Evolutionary conservation across 139 green algal species (phyloP).

Genomic region (Yamagishiella unicocca): DNA sequence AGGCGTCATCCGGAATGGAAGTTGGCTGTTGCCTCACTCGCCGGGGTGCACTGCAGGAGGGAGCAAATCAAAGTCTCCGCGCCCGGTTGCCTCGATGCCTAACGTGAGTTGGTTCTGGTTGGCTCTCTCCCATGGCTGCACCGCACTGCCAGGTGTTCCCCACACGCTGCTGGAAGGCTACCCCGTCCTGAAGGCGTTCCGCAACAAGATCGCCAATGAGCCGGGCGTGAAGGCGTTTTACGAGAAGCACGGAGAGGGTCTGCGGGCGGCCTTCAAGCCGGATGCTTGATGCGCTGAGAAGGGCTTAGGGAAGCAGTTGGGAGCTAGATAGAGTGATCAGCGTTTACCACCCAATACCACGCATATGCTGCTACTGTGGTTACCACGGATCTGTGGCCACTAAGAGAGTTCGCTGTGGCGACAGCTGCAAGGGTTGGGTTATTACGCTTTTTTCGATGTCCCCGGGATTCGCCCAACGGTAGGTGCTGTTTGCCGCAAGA

Average conservation of each 20-base stretch:
- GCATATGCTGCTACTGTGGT: no score
- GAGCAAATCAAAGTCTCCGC: neutral
- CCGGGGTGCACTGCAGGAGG: no score
- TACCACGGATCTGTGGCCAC: no score
- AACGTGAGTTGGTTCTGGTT: neutral
- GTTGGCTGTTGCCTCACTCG: neutral
- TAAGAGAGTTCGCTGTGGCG: neutral
- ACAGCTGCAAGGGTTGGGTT: no score
- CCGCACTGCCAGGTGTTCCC: conserved; percentile 21
- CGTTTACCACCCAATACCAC: no score
- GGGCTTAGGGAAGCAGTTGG: neutral
- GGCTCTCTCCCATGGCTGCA: neutral
- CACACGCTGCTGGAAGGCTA: conserved; percentile 17
- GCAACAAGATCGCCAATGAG: conserved; percentile 47
- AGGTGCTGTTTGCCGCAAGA: no score
- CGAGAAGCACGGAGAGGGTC: conserved; percentile 31
- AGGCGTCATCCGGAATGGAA: neutral
- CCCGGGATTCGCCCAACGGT: no score
- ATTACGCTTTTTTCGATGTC: no score
- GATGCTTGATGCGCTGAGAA: neutral
- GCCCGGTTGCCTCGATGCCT: neutral
- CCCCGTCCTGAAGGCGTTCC: conserved; percentile 42
- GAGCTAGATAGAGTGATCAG: neutral
- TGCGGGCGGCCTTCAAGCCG: conserved; percentile 33
- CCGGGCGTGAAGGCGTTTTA: conserved; percentile 42